A percentile compares a stretch with the other conserved stretches of the same genome.
Conservation (phyloP, 2,329 filamentous ascomycete species). For the Colletotrichum paranaense region DNA sequence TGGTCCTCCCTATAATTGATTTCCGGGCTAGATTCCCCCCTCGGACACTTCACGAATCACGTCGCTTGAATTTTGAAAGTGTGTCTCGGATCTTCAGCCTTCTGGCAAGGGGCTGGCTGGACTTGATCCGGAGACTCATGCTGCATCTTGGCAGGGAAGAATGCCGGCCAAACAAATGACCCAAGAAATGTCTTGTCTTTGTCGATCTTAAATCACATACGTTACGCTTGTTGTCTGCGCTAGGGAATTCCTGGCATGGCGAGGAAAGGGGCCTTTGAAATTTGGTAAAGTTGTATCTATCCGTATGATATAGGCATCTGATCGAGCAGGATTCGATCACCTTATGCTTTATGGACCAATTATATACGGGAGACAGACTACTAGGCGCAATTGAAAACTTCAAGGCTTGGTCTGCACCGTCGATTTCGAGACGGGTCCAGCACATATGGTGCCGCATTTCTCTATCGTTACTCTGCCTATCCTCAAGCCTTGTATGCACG, state of each 20-base stretch:
- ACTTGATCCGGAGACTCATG: background rate
- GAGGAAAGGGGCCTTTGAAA: background rate
- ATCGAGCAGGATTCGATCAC: background rate
- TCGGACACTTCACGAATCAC: background rate
- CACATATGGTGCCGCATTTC: no score
- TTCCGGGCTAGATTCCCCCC: background rate
- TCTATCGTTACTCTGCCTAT: no score
- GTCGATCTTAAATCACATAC: background rate
- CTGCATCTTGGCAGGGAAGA: background rate
- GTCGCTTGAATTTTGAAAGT: background rate
- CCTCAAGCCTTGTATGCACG: no score
- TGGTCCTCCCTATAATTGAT: background rate
- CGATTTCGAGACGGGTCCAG: no score
- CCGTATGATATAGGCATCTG: background rate
- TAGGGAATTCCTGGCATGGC: background rate
- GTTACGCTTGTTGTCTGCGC: background rate
- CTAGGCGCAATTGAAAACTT: no score
- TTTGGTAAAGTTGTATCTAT: background rate
- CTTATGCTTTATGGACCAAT: background rate
- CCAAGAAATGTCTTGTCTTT: background rate
- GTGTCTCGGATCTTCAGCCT: background rate
- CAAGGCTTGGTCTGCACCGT: no score
- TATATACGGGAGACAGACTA: no score
- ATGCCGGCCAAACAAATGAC: background rate
- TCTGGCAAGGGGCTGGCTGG: background rate